Percentiles rank a stretch among this genome's conserved stretches.
Evolutionary conservation across 208 protist species (phyloP).

Genomic region (Trypanosoma platydactyli): DNA sequence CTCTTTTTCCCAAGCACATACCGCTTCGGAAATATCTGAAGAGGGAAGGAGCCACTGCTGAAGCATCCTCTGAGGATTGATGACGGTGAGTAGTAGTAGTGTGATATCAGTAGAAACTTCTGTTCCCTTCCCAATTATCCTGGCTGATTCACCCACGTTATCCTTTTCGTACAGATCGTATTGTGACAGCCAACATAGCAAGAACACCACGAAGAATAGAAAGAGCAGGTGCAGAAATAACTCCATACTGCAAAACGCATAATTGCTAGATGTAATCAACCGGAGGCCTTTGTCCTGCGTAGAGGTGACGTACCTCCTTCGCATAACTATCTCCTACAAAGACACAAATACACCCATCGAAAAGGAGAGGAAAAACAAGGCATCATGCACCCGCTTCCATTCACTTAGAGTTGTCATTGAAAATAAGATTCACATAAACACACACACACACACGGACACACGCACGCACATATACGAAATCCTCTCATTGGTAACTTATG

Average conservation of each 20-base stretch:
- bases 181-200: background rate
- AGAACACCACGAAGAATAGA: background rate
- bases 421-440: background rate
- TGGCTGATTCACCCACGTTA: background rate
- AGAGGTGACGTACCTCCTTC: too few species aligned
- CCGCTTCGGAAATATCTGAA: background rate
- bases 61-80: background rate
- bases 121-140: background rate
- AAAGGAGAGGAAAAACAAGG: slow-evolving; percentile 6
- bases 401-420: background rate
- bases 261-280: too few species aligned
- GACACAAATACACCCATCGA: background rate
- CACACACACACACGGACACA: background rate
- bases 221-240: background rate
- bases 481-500: too few species aligned
- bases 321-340: too few species aligned
- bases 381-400: too few species aligned
- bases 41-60: slow-evolving; percentile 8
- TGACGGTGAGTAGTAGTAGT: background rate
- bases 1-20: slow-evolving; percentile 2
- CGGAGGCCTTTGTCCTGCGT: too few species aligned
- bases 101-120: background rate
- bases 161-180: background rate
- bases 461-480: background rate
- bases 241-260: background rate